Percentiles rank a stretch among this genome's conserved stretches.
These are phyloP conservation scores for Puya raimondii DNA, from an alignment of 176 grass and related monocot genomes.

Conservation along the genomic window DNA sequence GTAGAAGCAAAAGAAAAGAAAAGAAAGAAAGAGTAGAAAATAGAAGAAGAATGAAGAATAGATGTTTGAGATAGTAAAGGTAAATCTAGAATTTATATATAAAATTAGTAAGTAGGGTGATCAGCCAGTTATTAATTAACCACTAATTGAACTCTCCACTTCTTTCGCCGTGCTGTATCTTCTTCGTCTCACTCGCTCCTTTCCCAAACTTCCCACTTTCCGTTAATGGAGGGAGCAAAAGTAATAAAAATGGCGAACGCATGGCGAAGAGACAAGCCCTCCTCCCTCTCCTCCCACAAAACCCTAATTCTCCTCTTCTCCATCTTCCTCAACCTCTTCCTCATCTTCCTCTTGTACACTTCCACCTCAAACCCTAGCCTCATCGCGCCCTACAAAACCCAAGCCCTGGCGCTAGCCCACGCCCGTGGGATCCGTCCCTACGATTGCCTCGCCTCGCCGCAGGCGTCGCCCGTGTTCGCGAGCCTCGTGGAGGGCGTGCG, in stretches of 20 bases:
- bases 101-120: no score
- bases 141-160: no score
- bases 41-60: no score
- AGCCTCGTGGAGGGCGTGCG: conserved; percentile 78
- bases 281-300: conserved; percentile 16
- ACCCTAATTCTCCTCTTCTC: conserved; percentile 13
- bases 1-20: no score
- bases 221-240: not conserved
- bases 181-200: no score
- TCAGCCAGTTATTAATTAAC: no score
- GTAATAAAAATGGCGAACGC: conserved; percentile 8
- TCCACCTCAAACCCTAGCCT: conserved; percentile 35
- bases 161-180: no score
- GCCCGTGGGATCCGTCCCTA: conserved; percentile 32
- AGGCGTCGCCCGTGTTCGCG: conserved; percentile 81
- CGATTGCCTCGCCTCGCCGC: conserved; percentile 62
- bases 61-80: no score
- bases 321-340: conserved; percentile 17
- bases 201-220: not conserved
- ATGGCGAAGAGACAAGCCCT: conserved; percentile 39
- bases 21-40: no score
- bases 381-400: conserved; percentile 4
- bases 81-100: no score
- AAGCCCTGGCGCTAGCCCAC: not conserved
- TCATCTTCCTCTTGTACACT: conserved; percentile 44